A percentile compares a stretch with the other conserved stretches of the same genome.
Evolutionary conservation across 2,329 filamentous ascomycete genomes (phyloP).

Genomic region (Ascochyta clinopodiicola): DNA sequence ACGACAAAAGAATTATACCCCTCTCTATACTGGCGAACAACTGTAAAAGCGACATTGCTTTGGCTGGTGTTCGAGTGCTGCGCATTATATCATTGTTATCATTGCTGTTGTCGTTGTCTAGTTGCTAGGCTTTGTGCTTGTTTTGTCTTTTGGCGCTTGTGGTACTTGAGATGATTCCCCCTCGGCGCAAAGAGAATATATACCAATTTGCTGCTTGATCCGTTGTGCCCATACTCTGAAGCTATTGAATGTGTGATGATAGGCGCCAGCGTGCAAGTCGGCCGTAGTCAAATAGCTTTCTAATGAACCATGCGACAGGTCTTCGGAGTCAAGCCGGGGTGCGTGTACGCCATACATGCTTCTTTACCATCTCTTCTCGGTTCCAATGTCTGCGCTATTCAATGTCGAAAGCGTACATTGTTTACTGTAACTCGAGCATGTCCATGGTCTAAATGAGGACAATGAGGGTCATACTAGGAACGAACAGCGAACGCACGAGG

Average conservation of each 20-base stretch:
- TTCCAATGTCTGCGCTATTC: no score
- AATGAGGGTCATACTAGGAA: no score
- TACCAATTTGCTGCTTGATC: constrained; percentile 50
- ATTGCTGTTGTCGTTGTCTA: constrained; percentile 21
- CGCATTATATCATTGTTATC: constrained; percentile 26
- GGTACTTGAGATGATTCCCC: constrained; percentile 46
- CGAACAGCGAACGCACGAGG: no score
- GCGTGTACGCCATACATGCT: not conserved
- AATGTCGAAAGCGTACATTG: no score
- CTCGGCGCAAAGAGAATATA: constrained; percentile 51
- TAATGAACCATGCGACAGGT: not conserved
- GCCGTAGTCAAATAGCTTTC: no score
- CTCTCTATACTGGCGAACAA: constrained; percentile 41
- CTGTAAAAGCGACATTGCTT: constrained; percentile 41
- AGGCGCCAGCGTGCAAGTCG: no score
- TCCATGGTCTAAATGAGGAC: no score
- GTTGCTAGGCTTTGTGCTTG: constrained; percentile 24
- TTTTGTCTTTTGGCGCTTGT: constrained; percentile 34
- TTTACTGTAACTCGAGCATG: no score
- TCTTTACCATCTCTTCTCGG: not conserved
- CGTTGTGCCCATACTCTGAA: not conserved
- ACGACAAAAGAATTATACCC: constrained; percentile 53
- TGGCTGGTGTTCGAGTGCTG: constrained; percentile 36
- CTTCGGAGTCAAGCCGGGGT: not conserved
- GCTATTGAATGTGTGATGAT: no score